A percentile compares a stretch with the other conserved stretches of the same genome.
Evolutionary conservation across 176 grass and related monocot species (phyloP).

Genomic region (Hordeum vulgare): DNA sequence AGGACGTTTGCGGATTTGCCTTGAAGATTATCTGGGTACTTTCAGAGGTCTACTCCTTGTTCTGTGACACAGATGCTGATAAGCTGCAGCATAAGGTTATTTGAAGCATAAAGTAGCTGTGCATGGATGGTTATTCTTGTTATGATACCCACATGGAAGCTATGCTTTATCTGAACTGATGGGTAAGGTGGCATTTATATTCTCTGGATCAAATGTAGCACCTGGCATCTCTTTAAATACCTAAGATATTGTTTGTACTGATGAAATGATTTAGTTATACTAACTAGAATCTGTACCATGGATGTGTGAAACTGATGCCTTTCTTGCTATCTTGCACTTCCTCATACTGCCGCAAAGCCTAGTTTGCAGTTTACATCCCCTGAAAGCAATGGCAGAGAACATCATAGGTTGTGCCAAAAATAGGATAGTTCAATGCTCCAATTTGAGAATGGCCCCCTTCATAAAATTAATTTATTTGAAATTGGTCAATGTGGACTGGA

Average conservation of each 20-base stretch:
- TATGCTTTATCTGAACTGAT: constrained; percentile 11
- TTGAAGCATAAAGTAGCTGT: constrained; percentile 13
- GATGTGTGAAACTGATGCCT: constrained; percentile 20
- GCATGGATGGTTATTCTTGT: constrained; percentile 11
- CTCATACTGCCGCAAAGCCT: neutral
- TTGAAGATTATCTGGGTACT: too few species aligned
- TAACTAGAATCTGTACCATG: neutral
- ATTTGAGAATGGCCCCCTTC: neutral
- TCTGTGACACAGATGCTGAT: neutral
- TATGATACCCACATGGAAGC: neutral
- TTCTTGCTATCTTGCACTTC: constrained; percentile 23
- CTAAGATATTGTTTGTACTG: neutral
- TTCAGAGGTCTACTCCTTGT: neutral
- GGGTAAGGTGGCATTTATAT: neutral
- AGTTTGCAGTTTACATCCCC: neutral
- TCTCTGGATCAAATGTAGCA: neutral
- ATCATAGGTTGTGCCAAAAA: neutral
- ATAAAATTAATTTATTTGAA: neutral
- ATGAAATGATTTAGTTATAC: neutral
- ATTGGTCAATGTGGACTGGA: neutral
- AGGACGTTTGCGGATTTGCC: too few species aligned
- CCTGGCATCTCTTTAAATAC: neutral
- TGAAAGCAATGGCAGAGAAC: constrained; percentile 1
- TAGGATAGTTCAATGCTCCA: neutral
- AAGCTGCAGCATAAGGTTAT: neutral